phyloP scores from a whole-genome alignment of 768 basidiomycete species.

The Mycena indigotica region DNA sequence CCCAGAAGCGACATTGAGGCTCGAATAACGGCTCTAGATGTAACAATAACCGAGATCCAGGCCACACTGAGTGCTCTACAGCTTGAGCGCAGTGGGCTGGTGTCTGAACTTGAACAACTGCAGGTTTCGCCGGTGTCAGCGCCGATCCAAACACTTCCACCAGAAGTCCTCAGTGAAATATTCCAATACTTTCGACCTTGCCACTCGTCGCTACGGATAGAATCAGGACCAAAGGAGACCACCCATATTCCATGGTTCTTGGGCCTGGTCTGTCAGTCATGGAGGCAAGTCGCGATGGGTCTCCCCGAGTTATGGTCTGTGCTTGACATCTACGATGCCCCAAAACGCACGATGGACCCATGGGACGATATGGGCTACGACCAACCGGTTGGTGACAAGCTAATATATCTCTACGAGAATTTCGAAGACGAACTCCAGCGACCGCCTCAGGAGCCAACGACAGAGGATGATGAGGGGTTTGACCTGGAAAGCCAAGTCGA shows the following conservation, averaged over 20 bases:
- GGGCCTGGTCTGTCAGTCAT: neutral
- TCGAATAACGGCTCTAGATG: too few species aligned
- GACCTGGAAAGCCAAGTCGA: neutral
- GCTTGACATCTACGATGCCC: neutral
- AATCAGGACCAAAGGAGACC: neutral
- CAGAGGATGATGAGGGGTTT: neutral
- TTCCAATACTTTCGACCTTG: neutral
- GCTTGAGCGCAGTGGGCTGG: neutral
- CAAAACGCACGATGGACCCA: too few species aligned
- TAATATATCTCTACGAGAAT: neutral
- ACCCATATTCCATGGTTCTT: neutral
- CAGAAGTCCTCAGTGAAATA: neutral
- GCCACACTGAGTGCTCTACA: neutral
- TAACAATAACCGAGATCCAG: neutral
- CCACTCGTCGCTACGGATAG: neutral
- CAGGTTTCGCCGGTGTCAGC: neutral
- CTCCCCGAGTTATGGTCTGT: neutral
- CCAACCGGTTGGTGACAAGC: too few species aligned
- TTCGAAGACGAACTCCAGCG: neutral
- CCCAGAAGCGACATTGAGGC: too few species aligned
- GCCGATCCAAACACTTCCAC: neutral
- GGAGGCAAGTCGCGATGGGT: neutral
- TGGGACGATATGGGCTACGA: too few species aligned
- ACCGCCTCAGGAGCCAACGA: neutral
- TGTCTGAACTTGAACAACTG: neutral